These are phyloP conservation scores for Boechera divaricarpa DNA, from an alignment of 345 rosid genomes.

Conservation along the genomic window DNA sequence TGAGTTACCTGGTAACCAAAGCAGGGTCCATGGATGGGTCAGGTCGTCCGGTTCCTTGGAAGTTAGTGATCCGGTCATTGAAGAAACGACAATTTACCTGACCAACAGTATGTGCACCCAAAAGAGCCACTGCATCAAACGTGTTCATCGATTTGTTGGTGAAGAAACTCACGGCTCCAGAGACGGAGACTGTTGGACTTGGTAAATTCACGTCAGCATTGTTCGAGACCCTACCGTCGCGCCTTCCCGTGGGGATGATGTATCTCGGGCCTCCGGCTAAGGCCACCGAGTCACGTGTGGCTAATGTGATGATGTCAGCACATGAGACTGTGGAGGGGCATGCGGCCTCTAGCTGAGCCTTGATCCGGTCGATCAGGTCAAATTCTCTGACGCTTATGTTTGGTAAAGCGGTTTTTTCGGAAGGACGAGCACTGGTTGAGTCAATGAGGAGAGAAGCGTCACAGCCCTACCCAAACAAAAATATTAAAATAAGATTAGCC, in stretches of 20 bases:
- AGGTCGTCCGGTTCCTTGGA: slow-evolving; percentile 52
- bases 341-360: slow-evolving; percentile 55
- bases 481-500: background rate
- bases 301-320: slow-evolving; percentile 56
- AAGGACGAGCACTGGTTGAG: slow-evolving; percentile 39
- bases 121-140: slow-evolving; percentile 59
- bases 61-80: slow-evolving; percentile 61
- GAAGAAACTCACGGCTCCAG: slow-evolving; percentile 54
- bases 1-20: slow-evolving; percentile 36
- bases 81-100: slow-evolving; percentile 56
- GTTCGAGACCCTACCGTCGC: slow-evolving; percentile 60
- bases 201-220: slow-evolving; percentile 53
- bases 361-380: slow-evolving; percentile 65
- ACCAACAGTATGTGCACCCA: slow-evolving; percentile 73
- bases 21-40: slow-evolving; percentile 59
- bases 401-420: slow-evolving; percentile 72
- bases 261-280: slow-evolving; percentile 53
- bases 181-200: slow-evolving; percentile 52
- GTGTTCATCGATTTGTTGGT: slow-evolving; percentile 43
- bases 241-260: slow-evolving; percentile 64
- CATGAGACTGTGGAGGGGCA: slow-evolving; percentile 78
- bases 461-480: slow-evolving; percentile 56
- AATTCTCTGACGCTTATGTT: slow-evolving; percentile 68
- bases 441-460: slow-evolving; percentile 82
- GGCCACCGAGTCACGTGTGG: slow-evolving; percentile 44